A percentile compares a stretch with the other conserved stretches of the same genome.
phyloP scores from a whole-genome alignment of 139 green algal genomes.

The Picochlorum costavermella region DNA sequence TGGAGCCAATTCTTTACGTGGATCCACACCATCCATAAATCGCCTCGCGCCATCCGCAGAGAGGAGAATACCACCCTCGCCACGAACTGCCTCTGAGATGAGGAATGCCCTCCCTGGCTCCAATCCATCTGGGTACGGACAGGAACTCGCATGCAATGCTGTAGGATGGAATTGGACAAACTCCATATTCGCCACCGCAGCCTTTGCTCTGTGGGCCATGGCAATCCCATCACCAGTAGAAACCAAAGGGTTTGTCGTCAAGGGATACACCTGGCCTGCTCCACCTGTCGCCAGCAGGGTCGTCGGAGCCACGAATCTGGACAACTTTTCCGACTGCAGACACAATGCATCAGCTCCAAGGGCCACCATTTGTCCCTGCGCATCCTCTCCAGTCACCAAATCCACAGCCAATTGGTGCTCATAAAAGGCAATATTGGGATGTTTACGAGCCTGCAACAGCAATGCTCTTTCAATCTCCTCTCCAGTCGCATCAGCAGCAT shows the following conservation, averaged over 20 bases:
- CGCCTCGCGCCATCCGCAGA: constrained; percentile 70
- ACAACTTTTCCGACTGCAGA: constrained; percentile 35
- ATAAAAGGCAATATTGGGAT: constrained; percentile 76
- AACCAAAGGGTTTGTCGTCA: constrained; percentile 95
- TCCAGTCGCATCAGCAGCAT: constrained; percentile 89
- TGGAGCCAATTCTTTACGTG: constrained; percentile 84
- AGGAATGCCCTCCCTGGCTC: constrained; percentile 58
- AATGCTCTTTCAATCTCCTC: constrained; percentile 90
- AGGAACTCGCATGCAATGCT: constrained; percentile 41
- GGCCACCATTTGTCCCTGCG: constrained; percentile 44
- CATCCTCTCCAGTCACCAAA: constrained; percentile 45
- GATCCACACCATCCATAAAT: constrained; percentile 93
- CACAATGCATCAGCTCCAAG: constrained; percentile 79
- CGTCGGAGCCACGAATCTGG: constrained; percentile 56
- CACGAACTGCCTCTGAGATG: constrained; percentile 93
- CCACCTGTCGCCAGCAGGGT: constrained; percentile 90
- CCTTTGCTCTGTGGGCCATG: constrained; percentile 80
- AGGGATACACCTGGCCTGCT: constrained; percentile 88
- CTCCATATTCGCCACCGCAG: constrained; percentile 89
- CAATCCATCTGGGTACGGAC: constrained; percentile 9
- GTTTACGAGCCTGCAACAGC: constrained; percentile 42
- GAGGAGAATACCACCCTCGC: constrained; percentile 81
- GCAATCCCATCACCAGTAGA: constrained; percentile 93
- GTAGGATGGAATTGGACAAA: constrained; percentile 99
- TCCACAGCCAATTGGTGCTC: constrained; percentile 70